These are phyloP conservation scores for Phellopilus nigrolimitatus DNA, from an alignment of 1,284 basidiomycete genomes.

Conservation along the genomic window DNA sequence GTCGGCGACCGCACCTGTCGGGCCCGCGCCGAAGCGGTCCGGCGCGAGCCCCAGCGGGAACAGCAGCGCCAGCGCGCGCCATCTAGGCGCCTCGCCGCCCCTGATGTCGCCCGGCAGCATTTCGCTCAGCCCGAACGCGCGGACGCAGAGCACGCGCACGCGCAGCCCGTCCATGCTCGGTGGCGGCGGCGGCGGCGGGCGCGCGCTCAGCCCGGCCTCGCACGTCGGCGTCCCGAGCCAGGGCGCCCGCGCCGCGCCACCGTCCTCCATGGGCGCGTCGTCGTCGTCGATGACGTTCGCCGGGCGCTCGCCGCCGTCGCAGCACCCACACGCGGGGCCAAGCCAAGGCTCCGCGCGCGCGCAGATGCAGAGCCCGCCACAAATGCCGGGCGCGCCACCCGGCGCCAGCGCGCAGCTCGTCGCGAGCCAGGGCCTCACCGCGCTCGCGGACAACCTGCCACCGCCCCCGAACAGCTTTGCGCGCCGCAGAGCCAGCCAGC, in stretches of 20 bases:
- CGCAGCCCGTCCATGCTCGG: constrained; percentile 15
- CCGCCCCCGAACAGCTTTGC: constrained; percentile 72
- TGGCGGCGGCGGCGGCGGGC: no score
- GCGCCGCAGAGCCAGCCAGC: constrained; percentile 57
- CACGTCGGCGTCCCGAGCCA: constrained; percentile 11
- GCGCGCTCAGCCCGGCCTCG: constrained; percentile 7
- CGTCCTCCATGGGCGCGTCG: no score
- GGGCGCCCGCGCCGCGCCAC: no score
- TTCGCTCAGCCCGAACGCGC: background rate
- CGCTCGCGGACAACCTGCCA: constrained; percentile 38
- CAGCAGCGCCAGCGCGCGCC: background rate
- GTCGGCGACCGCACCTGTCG: constrained; percentile 9
- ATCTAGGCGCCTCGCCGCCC: constrained; percentile 9
- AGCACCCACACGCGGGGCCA: constrained; percentile 5
- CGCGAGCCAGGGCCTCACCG: constrained; percentile 13
- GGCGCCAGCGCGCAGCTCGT: constrained; percentile 13
- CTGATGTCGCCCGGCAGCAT: constrained; percentile 6
- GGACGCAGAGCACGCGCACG: background rate
- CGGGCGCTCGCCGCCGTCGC: constrained; percentile 14
- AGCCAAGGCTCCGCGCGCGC: background rate
- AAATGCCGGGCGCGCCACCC: background rate
- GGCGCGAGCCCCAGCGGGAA: no score
- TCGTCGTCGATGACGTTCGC: no score
- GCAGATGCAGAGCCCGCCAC: constrained; percentile 7
- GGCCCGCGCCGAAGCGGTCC: constrained; percentile 7